Evolutionary conservation across 176 grass and related monocot species (phyloP).

Genomic region (Juncus inflexus): DNA sequence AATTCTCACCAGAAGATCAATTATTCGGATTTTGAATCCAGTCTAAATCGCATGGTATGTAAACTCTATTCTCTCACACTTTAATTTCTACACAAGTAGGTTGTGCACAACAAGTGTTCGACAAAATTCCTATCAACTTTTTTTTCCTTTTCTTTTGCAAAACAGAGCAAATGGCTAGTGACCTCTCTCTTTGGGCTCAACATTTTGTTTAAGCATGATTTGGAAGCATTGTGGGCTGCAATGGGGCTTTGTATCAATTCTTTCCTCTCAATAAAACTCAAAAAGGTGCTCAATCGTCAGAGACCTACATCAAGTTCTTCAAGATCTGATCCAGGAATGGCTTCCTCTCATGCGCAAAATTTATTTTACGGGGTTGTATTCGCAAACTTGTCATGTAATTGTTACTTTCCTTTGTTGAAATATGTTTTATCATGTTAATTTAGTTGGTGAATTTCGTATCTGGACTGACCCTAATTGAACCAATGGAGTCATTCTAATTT

Average conservation of each 20-base stretch:
- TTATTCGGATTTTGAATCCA: slow-evolving; percentile 3
- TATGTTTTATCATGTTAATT: too few relatives aligned
- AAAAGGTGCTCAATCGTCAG: slow-evolving; percentile 14
- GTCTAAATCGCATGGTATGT: slow-evolving; percentile 11
- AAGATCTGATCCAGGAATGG: slow-evolving; percentile 11
- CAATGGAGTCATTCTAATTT: neutral
- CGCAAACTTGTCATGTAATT: slow-evolving; percentile 13
- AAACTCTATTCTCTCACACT: neutral
- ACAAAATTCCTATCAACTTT: slow-evolving; percentile 6
- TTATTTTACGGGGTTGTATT: slow-evolving; percentile 11
- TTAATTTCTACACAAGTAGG: neutral
- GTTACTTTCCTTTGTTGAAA: neutral
- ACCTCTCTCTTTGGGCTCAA: neutral
- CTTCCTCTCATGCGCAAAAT: slow-evolving; percentile 15
- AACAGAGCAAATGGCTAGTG: slow-evolving; percentile 20
- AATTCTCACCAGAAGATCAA: neutral
- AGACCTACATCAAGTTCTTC: slow-evolving; percentile 9
- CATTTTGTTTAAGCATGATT: slow-evolving; percentile 13
- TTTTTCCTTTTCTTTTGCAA: neutral
- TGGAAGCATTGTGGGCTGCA: slow-evolving; percentile 7
- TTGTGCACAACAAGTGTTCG: neutral
- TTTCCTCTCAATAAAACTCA: slow-evolving; percentile 20
- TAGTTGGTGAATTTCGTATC: too few relatives aligned
- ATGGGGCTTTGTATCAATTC: slow-evolving; percentile 23
- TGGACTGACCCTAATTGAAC: too few relatives aligned